phyloP scores from a whole-genome alignment of 495 filamentous ascomycete species.

The Barbatosphaeria neglecta region DNA sequence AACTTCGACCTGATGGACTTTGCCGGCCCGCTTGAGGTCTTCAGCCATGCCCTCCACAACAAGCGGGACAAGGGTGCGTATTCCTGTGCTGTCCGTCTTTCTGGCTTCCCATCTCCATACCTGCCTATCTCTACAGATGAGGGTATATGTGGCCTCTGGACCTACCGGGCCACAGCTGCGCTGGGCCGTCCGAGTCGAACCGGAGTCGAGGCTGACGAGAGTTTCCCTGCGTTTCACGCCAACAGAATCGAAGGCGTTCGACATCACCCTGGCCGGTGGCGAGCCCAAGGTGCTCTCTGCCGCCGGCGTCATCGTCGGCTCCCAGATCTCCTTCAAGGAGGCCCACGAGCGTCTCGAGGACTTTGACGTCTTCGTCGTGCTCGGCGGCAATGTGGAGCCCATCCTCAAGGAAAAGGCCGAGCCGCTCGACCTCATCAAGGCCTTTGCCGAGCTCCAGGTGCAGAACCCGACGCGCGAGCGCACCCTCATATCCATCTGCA shows the following conservation, averaged over 20 bases:
- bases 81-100: no score
- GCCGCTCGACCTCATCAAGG: constrained; percentile 51
- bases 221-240: no score
- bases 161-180: no score
- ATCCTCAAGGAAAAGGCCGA: constrained; percentile 48
- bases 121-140: no score
- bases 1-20: constrained; percentile 51
- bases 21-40: constrained; percentile 53
- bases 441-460: constrained; percentile 55
- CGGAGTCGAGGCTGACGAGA: no score
- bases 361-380: constrained; percentile 60
- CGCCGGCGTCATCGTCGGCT: constrained; percentile 63
- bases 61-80: constrained; percentile 49
- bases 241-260: constrained; percentile 45
- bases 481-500: constrained; percentile 64
- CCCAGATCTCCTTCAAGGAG: constrained; percentile 57
- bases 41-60: constrained; percentile 48
- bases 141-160: no score
- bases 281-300: constrained; percentile 47
- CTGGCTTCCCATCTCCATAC: no score
- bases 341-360: constrained; percentile 51
- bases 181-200: no score
- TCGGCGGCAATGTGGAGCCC: constrained; percentile 46
- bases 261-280: constrained; percentile 55
- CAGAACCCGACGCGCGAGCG: constrained; percentile 58